A percentile compares a stretch with the other conserved stretches of the same genome.
phyloP scores from a whole-genome alignment of 352 stramenopile species.

The Thalassiosira mediterranea region DNA sequence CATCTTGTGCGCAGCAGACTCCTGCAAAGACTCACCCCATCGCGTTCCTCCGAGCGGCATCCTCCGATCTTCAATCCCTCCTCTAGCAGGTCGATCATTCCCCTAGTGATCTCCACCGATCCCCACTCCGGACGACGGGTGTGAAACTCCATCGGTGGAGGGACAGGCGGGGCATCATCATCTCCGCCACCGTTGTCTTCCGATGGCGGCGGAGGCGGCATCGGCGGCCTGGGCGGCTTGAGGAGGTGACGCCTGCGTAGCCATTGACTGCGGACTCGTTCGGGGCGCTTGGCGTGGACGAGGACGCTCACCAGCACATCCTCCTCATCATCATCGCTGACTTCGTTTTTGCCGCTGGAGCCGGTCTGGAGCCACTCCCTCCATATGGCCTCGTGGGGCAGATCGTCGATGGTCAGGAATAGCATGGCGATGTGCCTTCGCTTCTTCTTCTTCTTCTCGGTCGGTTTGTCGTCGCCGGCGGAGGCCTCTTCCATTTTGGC shows the following conservation, averaged over 20 bases:
- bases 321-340: background rate
- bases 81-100: conserved; percentile 80
- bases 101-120: conserved; percentile 78
- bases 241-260: conserved; percentile 63
- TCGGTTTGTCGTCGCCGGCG: conserved; percentile 6
- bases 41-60: background rate
- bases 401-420: conserved; percentile 73
- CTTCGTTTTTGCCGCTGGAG: background rate
- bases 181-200: conserved; percentile 1
- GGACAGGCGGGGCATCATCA: background rate
- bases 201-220: no score
- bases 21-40: background rate
- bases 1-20: conserved; percentile 13
- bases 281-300: conserved; percentile 77
- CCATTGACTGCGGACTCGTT: conserved; percentile 70
- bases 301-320: conserved; percentile 66
- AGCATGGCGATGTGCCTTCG: conserved; percentile 66
- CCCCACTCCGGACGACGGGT: conserved; percentile 72
- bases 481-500: background rate
- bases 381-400: conserved; percentile 80
- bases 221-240: conserved; percentile 10
- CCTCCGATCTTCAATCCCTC: conserved; percentile 65
- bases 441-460: conserved; percentile 21
- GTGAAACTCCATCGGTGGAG: conserved; percentile 26
- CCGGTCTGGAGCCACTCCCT: conserved; percentile 53